Evolutionary conservation across 352 stramenopile genomes (phyloP), one percentile per base, ranked within the genome.

Genomic region (Phytophthora uliginosa): DNA sequence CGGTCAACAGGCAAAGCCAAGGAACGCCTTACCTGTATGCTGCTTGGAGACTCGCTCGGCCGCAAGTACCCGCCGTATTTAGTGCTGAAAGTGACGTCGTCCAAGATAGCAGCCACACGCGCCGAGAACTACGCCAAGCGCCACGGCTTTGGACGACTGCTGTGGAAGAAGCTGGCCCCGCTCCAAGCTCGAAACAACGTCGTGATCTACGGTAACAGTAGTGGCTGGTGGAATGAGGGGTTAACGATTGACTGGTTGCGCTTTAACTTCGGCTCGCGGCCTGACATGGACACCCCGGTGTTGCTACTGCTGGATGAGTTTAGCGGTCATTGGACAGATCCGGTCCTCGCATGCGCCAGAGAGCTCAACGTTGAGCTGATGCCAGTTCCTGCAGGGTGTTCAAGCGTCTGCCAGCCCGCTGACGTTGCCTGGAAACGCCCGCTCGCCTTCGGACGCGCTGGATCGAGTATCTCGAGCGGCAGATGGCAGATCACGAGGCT

Each of bases 21-120:
- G 18, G 67, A 59, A 33, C 47, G 67, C 9, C 22, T 57, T 13
- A 66, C 67, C 10, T 68, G 56, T 34, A 70, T 74, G 59, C 42
- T 69, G 9, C 59, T 74, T 17, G 59, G 66, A 38, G 42, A 50
- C 17, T 24, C 17, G 7, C 18, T 50, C 18, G 42, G 42, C 17
- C 42, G 42, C 15, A 50, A 50, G 9, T 50, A 24, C 17, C 15
- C 20, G n/a, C 42, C 42, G 7, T 50, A 48, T 20, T 50, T 50
- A 22, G 42, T 50, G 17, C 1, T 50, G 6, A 50, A 50, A 22
- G n/a, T 7, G 17, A 50, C n/a, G 42, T 2, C 42, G 5, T 50
- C 42, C 2, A 42, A 18, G 36, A 42, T 15, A 24, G 42, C n/a
- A 22, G 13, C 42, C 4, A 12, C 42, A n/a, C 42, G 42, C 7